A percentile compares a stretch with the other conserved stretches of the same genome.
phyloP scores from a whole-genome alignment of 2,329 filamentous ascomycete genomes.

The Aspergillus sp. region DNA sequence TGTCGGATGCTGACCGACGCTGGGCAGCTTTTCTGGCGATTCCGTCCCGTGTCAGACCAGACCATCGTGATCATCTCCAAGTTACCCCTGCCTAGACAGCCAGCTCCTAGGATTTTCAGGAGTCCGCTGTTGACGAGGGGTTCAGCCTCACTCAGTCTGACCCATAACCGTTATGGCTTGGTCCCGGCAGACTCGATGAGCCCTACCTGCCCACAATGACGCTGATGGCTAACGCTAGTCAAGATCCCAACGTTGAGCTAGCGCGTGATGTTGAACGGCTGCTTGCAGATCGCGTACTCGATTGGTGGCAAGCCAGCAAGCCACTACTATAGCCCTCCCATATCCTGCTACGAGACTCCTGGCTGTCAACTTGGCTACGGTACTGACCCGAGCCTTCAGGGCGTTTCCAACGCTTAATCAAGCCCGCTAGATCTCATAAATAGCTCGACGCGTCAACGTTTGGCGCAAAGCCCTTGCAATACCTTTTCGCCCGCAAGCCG shows the following conservation, averaged over 20 bases:
- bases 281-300: constrained; percentile 25
- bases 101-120: no score
- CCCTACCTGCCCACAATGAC: not conserved
- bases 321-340: constrained; percentile 3
- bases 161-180: not conserved
- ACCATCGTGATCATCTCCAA: no score
- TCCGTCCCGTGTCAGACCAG: not conserved
- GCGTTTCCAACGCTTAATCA: no score
- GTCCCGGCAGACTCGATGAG: not conserved
- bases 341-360: not conserved
- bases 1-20: not conserved
- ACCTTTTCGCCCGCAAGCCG: not conserved
- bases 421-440: not conserved
- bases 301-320: constrained; percentile 6
- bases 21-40: not conserved
- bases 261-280: constrained; percentile 30
- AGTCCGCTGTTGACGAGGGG: not conserved
- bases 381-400: not conserved
- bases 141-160: not conserved
- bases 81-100: no score
- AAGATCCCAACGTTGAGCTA: constrained; percentile 18
- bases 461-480: not conserved
- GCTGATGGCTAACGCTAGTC: not conserved
- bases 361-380: not conserved
- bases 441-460: not conserved